Conservation (phyloP, 163 green algal species). For the Chlamydomonas reinhardtii region DNA sequence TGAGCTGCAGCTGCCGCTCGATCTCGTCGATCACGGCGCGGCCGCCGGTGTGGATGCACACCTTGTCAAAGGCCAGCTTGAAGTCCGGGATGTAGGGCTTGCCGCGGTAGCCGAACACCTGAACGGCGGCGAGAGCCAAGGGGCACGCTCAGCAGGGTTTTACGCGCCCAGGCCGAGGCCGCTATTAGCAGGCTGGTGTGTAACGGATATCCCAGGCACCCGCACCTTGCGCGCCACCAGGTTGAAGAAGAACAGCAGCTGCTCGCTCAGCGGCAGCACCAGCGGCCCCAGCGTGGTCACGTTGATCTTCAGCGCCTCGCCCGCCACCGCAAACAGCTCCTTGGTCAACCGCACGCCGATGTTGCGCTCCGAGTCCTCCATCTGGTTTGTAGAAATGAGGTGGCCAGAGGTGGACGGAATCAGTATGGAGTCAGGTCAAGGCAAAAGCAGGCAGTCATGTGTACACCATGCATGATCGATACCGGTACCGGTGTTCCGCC, state of each 20-base stretch:
- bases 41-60: conserved; percentile 97
- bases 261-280: conserved; percentile 92
- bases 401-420: too few species aligned
- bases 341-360: conserved; percentile 82
- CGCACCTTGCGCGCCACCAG: conserved; percentile 85
- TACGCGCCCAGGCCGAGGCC: too few species aligned
- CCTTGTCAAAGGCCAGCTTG: conserved; percentile 93
- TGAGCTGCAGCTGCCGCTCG: conserved; percentile 94
- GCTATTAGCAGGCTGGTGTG: too few species aligned
- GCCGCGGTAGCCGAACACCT: conserved; percentile 39
- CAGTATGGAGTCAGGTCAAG: too few species aligned
- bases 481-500: too few species aligned
- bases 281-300: conserved; percentile 96
- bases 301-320: conserved; percentile 83
- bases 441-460: too few species aligned
- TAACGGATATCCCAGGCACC: too few species aligned
- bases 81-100: conserved; percentile 98
- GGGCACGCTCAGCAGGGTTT: too few species aligned
- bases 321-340: conserved; percentile 83
- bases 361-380: conserved; percentile 82
- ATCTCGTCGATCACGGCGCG: conserved; percentile 97
- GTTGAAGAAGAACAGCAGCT: conserved; percentile 95
- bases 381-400: conserved; percentile 51
- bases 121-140: too few species aligned
- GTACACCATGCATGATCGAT: too few species aligned